Evolutionary conservation across 192 early-diverging fungal species (phyloP).

Genomic region (Entomortierella parvispora): DNA sequence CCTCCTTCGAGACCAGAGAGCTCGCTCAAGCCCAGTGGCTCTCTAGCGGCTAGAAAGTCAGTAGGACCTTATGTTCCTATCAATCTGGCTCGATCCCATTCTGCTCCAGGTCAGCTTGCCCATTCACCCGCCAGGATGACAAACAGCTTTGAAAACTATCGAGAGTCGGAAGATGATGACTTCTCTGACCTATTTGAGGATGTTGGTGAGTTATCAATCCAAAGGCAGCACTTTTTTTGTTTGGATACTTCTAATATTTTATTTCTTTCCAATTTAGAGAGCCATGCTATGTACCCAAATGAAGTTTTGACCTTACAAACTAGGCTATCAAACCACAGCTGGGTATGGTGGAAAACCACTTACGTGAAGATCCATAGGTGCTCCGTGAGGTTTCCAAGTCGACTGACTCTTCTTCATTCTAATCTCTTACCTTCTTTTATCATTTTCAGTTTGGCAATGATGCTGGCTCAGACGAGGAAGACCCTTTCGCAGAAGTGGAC

Average conservation of each 20-base stretch:
- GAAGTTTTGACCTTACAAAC: conserved; percentile 49
- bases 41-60: conserved; percentile 27
- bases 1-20: conserved; percentile 7
- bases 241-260: background rate
- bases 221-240: background rate
- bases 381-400: too few species aligned
- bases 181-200: conserved; percentile 43
- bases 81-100: conserved; percentile 41
- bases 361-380: too few species aligned
- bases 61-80: conserved; percentile 18
- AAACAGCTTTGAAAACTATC: conserved; percentile 32
- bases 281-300: conserved; percentile 22
- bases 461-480: conserved; percentile 57
- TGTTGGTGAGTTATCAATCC: too few species aligned
- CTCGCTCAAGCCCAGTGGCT: conserved; percentile 19
- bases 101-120: conserved; percentile 39
- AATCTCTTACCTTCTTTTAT: background rate
- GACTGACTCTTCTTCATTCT: background rate
- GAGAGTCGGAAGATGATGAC: conserved; percentile 38
- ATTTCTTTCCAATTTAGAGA: conserved; percentile 10
- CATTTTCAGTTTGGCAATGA: conserved; percentile 47
- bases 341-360: conserved; percentile 28
- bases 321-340: conserved; percentile 54
- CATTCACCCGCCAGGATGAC: conserved; percentile 13
- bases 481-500: conserved; percentile 60